phyloP scores from a whole-genome alignment of 108 stramenopile species.

The Hondaea fermentalgiana region DNA sequence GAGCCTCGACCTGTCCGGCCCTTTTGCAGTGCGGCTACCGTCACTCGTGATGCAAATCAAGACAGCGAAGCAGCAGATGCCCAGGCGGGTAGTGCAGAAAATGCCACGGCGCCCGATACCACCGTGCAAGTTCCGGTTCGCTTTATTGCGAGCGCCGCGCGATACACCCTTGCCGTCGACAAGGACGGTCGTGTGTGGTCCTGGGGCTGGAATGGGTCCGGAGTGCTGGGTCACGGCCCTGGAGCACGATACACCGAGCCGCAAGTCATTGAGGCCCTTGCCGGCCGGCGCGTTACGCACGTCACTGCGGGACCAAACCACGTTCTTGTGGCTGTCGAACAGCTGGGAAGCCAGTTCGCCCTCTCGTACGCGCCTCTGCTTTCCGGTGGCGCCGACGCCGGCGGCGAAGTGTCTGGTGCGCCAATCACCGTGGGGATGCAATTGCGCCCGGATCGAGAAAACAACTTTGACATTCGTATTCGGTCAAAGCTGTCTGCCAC shows the following conservation, averaged over 20 bases:
- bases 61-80: too few relatives aligned
- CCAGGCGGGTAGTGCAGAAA: not conserved
- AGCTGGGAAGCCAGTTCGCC: not conserved
- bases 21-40: not conserved
- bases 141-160: not conserved
- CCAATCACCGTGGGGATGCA: not conserved
- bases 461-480: not conserved
- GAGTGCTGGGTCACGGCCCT: not conserved
- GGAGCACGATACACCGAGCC: not conserved
- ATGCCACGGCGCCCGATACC: not conserved
- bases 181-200: not conserved
- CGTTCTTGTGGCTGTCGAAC: not conserved
- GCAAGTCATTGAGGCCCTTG: not conserved
- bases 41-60: not conserved
- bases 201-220: constrained; percentile 15
- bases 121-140: not conserved
- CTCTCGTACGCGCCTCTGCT: not conserved
- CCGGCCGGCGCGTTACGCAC: not conserved
- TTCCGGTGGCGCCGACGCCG: not conserved
- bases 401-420: not conserved
- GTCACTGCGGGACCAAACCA: not conserved
- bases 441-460: not conserved
- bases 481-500: not conserved
- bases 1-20: not conserved
- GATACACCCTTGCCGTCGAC: not conserved